A percentile compares a stretch with the other conserved stretches of the same genome.
Conservation (phyloP, 2,329 filamentous ascomycete genomes). For the Plectosphaerella cucumerina region DNA sequence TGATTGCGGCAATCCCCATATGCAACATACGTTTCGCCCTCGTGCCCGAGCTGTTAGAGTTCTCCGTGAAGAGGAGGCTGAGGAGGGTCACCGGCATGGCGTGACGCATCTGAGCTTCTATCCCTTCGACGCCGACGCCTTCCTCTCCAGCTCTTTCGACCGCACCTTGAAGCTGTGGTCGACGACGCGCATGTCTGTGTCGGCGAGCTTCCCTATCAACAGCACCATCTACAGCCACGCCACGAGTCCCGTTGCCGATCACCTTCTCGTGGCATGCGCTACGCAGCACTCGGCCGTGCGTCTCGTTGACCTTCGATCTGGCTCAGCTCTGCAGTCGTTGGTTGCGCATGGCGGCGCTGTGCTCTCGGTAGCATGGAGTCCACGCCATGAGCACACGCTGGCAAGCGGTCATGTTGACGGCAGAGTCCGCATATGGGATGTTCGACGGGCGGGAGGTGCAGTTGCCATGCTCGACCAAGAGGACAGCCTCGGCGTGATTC, state of each 20-base stretch:
- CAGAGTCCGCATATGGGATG: constrained; percentile 80
- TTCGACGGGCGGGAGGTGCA: constrained; percentile 71
- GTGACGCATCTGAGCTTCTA: constrained; percentile 76
- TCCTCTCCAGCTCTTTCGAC: constrained; percentile 75
- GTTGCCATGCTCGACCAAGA: constrained; percentile 80
- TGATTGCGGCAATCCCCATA: constrained; percentile 39
- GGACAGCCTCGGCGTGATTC: constrained; percentile 66
- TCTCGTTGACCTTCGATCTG: constrained; percentile 81
- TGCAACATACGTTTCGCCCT: constrained; percentile 48
- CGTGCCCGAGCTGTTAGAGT: constrained; percentile 45
- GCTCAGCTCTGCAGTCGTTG: constrained; percentile 68
- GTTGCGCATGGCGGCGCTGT: constrained; percentile 66
- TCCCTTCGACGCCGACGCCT: constrained; percentile 70
- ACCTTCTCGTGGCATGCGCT: constrained; percentile 81
- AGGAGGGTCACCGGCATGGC: constrained; percentile 57
- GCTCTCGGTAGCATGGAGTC: constrained; percentile 75
- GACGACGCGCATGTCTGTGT: constrained; percentile 55
- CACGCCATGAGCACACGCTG: constrained; percentile 71
- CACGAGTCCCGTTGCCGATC: constrained; percentile 65
- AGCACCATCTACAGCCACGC: constrained; percentile 73
- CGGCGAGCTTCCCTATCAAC: constrained; percentile 64
- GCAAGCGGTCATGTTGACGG: constrained; percentile 85
- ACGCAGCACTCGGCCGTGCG: constrained; percentile 82
- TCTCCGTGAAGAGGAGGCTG: constrained; percentile 19
- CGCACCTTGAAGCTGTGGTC: constrained; percentile 73